These are phyloP conservation scores for Penicillium sp. DNA, from an alignment of 2,329 filamentous ascomycete species.

Conservation along the genomic window DNA sequence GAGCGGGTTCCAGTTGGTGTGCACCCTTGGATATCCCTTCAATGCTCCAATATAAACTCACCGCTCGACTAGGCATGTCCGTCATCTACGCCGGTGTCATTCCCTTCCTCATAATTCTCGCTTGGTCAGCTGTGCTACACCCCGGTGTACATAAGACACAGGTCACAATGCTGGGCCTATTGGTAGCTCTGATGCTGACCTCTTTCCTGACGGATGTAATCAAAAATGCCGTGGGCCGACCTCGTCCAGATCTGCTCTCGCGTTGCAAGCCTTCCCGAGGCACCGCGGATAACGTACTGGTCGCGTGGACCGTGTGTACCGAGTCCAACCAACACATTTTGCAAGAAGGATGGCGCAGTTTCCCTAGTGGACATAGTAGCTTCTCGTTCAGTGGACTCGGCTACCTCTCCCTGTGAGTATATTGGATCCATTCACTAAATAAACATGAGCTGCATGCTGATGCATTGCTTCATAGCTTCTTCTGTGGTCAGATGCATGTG, in stretches of 20 bases:
- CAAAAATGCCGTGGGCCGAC: conserved; percentile 84
- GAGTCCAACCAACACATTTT: conserved; percentile 59
- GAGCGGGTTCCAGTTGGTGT: conserved; percentile 80
- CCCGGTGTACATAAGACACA: conserved; percentile 78
- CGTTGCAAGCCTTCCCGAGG: conserved; percentile 74
- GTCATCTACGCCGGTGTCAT: conserved; percentile 77
- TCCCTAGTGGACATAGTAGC: conserved; percentile 65
- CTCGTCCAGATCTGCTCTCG: conserved; percentile 84
- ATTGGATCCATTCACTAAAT: neutral
- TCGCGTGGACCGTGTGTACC: conserved; percentile 53
- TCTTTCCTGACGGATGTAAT: conserved; percentile 85
- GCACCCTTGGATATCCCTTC: conserved; percentile 30
- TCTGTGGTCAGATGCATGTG: conserved; percentile 61
- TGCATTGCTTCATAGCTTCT: conserved; percentile 38
- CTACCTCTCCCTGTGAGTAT: conserved; percentile 55
- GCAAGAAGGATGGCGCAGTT: conserved; percentile 68
- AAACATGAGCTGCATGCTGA: neutral
- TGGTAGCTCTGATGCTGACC: conserved; percentile 75
- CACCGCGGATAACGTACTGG: conserved; percentile 59
- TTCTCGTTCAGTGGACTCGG: conserved; percentile 65
- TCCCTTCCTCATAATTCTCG: conserved; percentile 68
- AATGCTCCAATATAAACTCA: conserved; percentile 9
- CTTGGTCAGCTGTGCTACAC: conserved; percentile 65
- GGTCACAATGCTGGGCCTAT: conserved; percentile 78
- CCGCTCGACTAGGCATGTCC: conserved; percentile 58